Evolutionary conservation across 176 grass and related monocot genomes (phyloP).

Genomic region (Bothriochloa decipiens): DNA sequence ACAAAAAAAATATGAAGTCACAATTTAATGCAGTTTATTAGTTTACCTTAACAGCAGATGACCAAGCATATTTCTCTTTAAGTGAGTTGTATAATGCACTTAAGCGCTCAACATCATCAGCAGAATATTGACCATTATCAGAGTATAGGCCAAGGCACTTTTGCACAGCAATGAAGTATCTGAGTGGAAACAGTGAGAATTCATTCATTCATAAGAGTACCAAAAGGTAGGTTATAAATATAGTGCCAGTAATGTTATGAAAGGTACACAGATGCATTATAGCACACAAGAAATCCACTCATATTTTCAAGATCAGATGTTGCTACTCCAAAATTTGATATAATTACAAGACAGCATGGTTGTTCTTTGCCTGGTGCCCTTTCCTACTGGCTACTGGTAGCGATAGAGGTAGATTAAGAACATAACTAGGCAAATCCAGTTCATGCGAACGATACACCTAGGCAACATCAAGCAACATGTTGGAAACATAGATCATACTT

Average conservation of each 20-base stretch:
- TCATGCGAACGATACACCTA: background rate
- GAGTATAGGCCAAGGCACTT: conserved; percentile 84
- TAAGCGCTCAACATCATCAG: conserved; percentile 73
- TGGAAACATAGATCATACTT: background rate
- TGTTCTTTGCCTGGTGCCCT: background rate
- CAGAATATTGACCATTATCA: conserved; percentile 80
- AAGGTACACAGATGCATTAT: background rate
- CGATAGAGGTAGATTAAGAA: conserved; percentile 12
- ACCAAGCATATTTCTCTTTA: conserved; percentile 80
- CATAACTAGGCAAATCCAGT: background rate
- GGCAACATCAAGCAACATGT: background rate
- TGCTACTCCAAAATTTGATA: conserved; percentile 14
- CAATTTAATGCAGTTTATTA: conserved; percentile 50
- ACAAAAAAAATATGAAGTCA: background rate
- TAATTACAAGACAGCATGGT: background rate
- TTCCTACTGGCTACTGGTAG: background rate
- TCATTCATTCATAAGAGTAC: conserved; percentile 4
- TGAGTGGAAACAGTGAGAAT: conserved; percentile 45
- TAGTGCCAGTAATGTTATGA: conserved; percentile 17
- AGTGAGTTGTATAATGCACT: conserved; percentile 81
- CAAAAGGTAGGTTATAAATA: conserved; percentile 8
- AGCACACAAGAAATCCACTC: conserved; percentile 22
- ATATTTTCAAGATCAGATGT: background rate
- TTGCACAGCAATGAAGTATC: conserved; percentile 91
- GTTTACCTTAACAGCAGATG: conserved; percentile 95